Base-by-base conservation (phyloP, 257 asterid species). In the Cinchona pubescens region DNA sequence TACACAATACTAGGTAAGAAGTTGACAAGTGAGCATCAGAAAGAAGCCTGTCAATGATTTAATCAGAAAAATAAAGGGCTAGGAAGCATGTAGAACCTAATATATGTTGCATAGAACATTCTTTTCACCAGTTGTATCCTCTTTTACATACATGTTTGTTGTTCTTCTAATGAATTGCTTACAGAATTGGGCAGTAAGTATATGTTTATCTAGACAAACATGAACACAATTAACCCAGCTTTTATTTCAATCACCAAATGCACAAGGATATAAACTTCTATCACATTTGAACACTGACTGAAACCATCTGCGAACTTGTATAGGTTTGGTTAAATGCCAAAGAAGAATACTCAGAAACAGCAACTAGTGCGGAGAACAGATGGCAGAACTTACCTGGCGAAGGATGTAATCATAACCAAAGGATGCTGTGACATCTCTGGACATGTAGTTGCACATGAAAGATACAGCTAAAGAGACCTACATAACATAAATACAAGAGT, bases 381-480 rank as follows among this genome's bases (percentile, higher is more conserved):
- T 43, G 56, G 38, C 42, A 35, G 16, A 71, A 62, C 48, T 83
- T 85, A 94, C 98, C 96, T 90, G 97, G 73, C 97, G 96, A 73
- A 94, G 91, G 74, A 89, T 87, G 82, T 88, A 94, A 80, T 94
- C 98, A 84, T 94, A 94, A 77, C 98, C 98, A 76, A 89, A 80
- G 77, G 97, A 92, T 72, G 97, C 92, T n/a, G 97, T 92, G 76
- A 85, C 97, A 72, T 94, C 98, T 75, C 83, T 82, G 45, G 98
- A 92, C 90, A 89, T 75, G 78, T 88, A 88, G 84, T 94, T 92
- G 88, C 90, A 94, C 95, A 92, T 89, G 82, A 92, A 92, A 70
- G 92, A 97, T 25, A 96, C 72, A 72, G 98, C 98, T 49, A 94
- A 88, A 82, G 98, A 92, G 82, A 92, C 94, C 98, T 94, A 78